Conservation (phyloP, 2,329 filamentous ascomycete genomes). For the Volutella citrinella region DNA sequence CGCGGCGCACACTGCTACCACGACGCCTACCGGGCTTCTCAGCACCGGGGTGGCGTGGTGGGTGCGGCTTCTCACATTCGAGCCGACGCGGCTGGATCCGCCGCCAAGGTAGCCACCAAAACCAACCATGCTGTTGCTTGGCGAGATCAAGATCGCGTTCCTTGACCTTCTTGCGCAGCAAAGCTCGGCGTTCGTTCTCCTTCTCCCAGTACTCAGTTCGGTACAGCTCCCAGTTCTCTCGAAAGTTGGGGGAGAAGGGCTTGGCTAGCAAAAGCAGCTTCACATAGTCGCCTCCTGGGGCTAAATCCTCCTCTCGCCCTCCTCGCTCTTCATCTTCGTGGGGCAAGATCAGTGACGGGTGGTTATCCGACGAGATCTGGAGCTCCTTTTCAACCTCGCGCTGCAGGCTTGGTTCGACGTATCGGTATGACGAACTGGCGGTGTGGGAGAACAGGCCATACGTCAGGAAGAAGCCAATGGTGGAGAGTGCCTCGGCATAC, state of each 20-base stretch:
- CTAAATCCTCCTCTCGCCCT: slow-evolving; percentile 84
- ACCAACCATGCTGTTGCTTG: slow-evolving; percentile 66
- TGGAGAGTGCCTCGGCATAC: slow-evolving; percentile 74
- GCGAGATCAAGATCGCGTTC: slow-evolving; percentile 66
- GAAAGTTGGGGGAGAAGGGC: slow-evolving; percentile 89
- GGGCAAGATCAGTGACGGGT: slow-evolving; percentile 41
- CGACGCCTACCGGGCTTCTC: slow-evolving; percentile 48
- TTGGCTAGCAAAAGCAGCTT: slow-evolving; percentile 89
- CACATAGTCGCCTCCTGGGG: slow-evolving; percentile 85
- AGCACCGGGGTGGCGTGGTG: slow-evolving; percentile 40
- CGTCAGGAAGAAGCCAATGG: slow-evolving; percentile 73
- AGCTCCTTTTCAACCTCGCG: slow-evolving; percentile 60
- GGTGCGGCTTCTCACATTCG: slow-evolving; percentile 37
- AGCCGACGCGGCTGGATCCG: slow-evolving; percentile 32
- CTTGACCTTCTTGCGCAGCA: slow-evolving; percentile 68
- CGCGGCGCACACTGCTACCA: slow-evolving; percentile 50
- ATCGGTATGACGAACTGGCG: slow-evolving; percentile 69
- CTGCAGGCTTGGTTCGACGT: slow-evolving; percentile 64
- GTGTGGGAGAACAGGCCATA: slow-evolving; percentile 69
- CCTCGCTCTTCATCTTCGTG: slow-evolving; percentile 58
- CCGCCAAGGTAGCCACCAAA: slow-evolving; percentile 83
- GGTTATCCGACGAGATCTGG: slow-evolving; percentile 41
- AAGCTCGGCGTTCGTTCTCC: slow-evolving; percentile 83
- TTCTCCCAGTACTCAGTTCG: slow-evolving; percentile 94
- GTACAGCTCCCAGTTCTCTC: slow-evolving; percentile 96